Base-by-base conservation (phyloP, 1,284 basidiomycete species). In the Apiotrichum gracile region DNA sequence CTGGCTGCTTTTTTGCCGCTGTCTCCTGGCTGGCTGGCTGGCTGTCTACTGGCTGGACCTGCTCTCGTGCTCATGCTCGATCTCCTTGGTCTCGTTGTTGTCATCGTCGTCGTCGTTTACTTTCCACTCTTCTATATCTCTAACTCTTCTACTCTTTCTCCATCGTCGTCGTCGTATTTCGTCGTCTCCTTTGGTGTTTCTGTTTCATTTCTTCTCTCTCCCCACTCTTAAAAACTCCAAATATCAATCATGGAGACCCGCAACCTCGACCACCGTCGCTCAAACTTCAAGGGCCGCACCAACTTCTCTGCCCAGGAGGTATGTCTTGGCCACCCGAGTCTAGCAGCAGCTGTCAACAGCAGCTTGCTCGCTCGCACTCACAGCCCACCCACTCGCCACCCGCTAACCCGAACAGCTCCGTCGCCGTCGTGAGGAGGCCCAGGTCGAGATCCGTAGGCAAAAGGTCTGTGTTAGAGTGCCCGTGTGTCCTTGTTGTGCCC, bases 361-460 rank as follows among this genome's bases (percentile, higher is more conserved):
- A 16, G 5, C 14, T 34, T 16, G 33, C 17, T 8, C 33, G 33
- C 33, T 16, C 33, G 5, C 33, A 16, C 33, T 14, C 7, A 45
- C 43, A 24, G 17, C 17, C 17, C 21, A 9, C 22, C 38, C 39
- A 3, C 9, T 14, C 13, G 3, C 12, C 39, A 40, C 26, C 26
- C 54, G 50, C 55, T 57, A 25, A 57, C 55, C 62, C 16, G 63
- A 10, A 31, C 55, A 76, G 77, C 86, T 96, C 66, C 84, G 93
- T 70, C 86, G 91, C 76, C 85, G 92, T 74, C 85, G 92, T 60
- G 92, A 97, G 76, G 92, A 97, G 74, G 89, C 93, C 73, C 91
- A 96, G 71, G 92, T 97, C 55, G 93, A 97, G 80, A 96, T 97
- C 80, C 83, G 92, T 71, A 83, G 89, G 70, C 89, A 92, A 79